These are phyloP conservation scores for Candida chilensis DNA, from an alignment of 805 yeast genomes.

Conservation along the genomic window DNA sequence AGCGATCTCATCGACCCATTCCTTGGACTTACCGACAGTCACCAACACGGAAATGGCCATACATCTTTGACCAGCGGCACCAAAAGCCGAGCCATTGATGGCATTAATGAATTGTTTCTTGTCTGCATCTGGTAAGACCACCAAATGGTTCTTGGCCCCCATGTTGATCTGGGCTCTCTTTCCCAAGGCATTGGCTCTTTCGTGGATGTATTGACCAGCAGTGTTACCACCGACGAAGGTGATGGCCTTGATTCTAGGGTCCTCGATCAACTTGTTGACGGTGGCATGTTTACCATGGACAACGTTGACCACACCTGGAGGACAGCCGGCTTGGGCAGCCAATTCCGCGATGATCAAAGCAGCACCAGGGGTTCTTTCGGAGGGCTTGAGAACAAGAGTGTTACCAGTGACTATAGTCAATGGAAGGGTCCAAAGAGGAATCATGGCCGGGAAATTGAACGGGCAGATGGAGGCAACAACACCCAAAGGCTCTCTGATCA, in stretches of 20 bases:
- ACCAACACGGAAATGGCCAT: constrained; percentile 71
- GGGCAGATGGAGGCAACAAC: constrained; percentile 74
- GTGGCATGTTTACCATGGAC: constrained; percentile 70
- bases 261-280: constrained; percentile 61
- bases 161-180: constrained; percentile 72
- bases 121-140: constrained; percentile 67
- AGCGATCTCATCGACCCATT: constrained; percentile 55
- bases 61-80: constrained; percentile 83
- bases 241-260: constrained; percentile 67
- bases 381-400: constrained; percentile 46
- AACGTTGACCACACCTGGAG: constrained; percentile 63
- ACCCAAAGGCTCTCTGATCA: constrained; percentile 66
- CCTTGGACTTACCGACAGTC: constrained; percentile 57
- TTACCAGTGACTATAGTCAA: constrained; percentile 62
- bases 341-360: constrained; percentile 68
- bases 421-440: constrained; percentile 62
- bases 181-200: constrained; percentile 56
- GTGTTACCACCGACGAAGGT: constrained; percentile 76
- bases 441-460: constrained; percentile 82
- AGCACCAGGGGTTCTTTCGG: constrained; percentile 79
- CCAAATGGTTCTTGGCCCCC: constrained; percentile 75
- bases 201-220: constrained; percentile 69
- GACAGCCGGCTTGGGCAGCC: constrained; percentile 65
- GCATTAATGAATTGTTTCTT: constrained; percentile 55
- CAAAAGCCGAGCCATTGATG: constrained; percentile 68